Base-by-base conservation (phyloP, 257 asterid genomes). In the Orobanche coerulescens region DNA sequence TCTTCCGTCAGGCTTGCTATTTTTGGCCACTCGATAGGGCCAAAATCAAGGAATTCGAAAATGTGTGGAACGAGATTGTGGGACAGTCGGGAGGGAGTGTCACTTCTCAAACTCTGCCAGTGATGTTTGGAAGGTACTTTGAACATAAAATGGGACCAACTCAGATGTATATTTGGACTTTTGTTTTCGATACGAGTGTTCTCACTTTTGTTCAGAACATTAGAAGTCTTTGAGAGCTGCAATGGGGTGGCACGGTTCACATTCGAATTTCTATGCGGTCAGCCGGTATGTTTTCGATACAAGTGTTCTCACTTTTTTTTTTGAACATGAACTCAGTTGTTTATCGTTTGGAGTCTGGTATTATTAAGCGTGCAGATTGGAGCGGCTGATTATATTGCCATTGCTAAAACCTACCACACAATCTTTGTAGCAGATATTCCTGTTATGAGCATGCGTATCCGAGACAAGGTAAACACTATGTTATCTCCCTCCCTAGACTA, bases 351-450 rank as follows among this genome's bases (percentile, higher is more conserved):
- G 26, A 37, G 43, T 56, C 58, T 69, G 49, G n/a, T n/a, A n/a
- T 33, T 47, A 15, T 46, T 65, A 52, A 64, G 61, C 56, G 40
- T 79, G 75, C 83, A 92, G 98, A 76, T 86, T 22, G 98, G 98
- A 61, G 98, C 98, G 26, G 96, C 98, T 57, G 98, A 92, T 78
- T 92, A 88, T 68, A 92, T 92, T 58, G 89, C 98, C 48, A 69
- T 92, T 61, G 91, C 96, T 55, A 84, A 82, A 76, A 73, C 65
- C 54, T 92, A 73, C 74, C 98, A 92, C 83, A 88, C 95, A 1
- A 79, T 92, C 70, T 92, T 92, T 80, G 79, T 92, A 61, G 64
- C 94, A 61, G 86, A 86, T 75, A 84, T 92, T 73, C 98, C 98
- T 24, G 74, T 69, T 43, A 88, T 92, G 98, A 92, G 96, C 60